Conservation (phyloP, 768 basidiomycete genomes). For the Pseudohyphozyma bogoriensis region DNA sequence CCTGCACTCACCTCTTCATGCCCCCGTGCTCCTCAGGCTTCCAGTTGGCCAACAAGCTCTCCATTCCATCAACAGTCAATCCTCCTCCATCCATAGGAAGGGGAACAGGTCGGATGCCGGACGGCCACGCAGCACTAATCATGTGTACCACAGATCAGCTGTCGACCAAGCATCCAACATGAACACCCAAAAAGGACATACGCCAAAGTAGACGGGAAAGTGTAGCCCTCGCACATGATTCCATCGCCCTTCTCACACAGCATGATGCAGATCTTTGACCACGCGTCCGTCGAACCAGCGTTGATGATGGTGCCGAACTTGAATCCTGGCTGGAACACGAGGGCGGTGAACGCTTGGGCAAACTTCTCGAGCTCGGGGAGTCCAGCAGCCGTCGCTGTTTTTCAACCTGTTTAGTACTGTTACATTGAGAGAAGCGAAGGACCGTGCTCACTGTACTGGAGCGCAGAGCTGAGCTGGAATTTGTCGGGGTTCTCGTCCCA, state of each 20-base stretch:
- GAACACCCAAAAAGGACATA: not conserved
- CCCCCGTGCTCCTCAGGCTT: constrained; percentile 50
- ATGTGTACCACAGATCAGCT: constrained; percentile 7
- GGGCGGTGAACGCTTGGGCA: constrained; percentile 50
- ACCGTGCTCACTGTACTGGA: constrained; percentile 54
- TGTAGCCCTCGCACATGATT: constrained; percentile 54
- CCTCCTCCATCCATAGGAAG: constrained; percentile 64
- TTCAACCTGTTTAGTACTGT: constrained; percentile 1
- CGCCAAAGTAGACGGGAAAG: constrained; percentile 54
- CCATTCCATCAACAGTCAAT: constrained; percentile 54
- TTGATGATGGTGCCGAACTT: constrained; percentile 51
- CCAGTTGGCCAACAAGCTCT: constrained; percentile 56
- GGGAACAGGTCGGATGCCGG: constrained; percentile 45
- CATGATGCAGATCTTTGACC: constrained; percentile 51
- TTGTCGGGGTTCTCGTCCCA: constrained; percentile 41
- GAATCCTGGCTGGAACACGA: constrained; percentile 49
- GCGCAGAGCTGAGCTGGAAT: constrained; percentile 52
- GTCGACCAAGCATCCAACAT: not conserved
- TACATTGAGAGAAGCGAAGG: not conserved
- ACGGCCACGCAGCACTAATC: constrained; percentile 35
- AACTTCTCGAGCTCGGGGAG: constrained; percentile 51
- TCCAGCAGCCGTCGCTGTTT: constrained; percentile 44
- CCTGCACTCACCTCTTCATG: constrained; percentile 40
- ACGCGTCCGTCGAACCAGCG: constrained; percentile 41
- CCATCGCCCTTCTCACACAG: constrained; percentile 56